phyloP scores from a whole-genome alignment of 1,284 basidiomycete species.

The Sanghuangporus weigelae region DNA sequence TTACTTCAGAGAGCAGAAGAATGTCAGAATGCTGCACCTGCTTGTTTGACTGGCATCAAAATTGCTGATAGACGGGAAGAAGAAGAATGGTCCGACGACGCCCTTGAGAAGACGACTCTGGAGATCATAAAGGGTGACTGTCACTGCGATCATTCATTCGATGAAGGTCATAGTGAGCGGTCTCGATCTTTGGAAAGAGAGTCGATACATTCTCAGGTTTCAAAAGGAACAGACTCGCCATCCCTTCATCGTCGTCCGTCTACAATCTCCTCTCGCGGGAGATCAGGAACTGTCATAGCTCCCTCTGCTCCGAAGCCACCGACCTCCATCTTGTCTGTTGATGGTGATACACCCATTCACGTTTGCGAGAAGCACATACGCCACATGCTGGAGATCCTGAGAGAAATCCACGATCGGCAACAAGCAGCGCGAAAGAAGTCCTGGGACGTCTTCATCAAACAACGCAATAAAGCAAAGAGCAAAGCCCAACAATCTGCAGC shows the following conservation, averaged over 20 bases:
- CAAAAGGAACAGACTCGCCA: not conserved
- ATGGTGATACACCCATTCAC: slow-evolving; percentile 57
- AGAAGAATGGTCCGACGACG: slow-evolving; percentile 67
- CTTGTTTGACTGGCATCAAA: slow-evolving; percentile 81
- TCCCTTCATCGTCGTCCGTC: slow-evolving; percentile 37
- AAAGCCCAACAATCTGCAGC: slow-evolving; percentile 28
- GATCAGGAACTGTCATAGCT: slow-evolving; percentile 36
- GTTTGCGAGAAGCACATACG: slow-evolving; percentile 75
- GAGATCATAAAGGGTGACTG: slow-evolving; percentile 60
- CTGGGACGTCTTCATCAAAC: slow-evolving; percentile 87
- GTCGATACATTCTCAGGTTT: slow-evolving; percentile 1
- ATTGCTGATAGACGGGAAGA: slow-evolving; percentile 78
- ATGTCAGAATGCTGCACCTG: slow-evolving; percentile 71
- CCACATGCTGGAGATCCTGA: slow-evolving; percentile 74
- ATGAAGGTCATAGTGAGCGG: not conserved
- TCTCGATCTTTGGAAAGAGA: slow-evolving; percentile 6
- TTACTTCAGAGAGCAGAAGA: slow-evolving; percentile 69
- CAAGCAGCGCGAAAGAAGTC: slow-evolving; percentile 71
- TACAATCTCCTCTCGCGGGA: slow-evolving; percentile 44
- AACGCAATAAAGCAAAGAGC: slow-evolving; percentile 46
- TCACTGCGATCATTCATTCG: slow-evolving; percentile 37
- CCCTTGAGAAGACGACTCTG: slow-evolving; percentile 33
- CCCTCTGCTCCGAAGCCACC: slow-evolving; percentile 27
- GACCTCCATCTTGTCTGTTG: slow-evolving; percentile 51
- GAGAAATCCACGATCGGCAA: slow-evolving; percentile 79